phyloP scores from a whole-genome alignment of 2,329 filamentous ascomycete species.

The Cordyceps farinosa region DNA sequence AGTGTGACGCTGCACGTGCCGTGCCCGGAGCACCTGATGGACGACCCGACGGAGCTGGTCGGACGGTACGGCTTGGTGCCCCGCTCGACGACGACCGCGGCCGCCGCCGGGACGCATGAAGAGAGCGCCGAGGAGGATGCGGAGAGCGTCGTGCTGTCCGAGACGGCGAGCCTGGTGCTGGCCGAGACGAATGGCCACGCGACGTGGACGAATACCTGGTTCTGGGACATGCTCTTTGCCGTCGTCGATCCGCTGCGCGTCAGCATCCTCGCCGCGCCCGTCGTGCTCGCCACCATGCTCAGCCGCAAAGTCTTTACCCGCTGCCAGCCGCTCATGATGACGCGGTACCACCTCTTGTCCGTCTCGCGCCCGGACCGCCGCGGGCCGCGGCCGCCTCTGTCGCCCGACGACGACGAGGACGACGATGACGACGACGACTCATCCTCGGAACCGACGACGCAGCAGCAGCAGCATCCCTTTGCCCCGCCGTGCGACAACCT shows the following conservation, averaged over 20 bases:
- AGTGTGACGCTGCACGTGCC: conserved; percentile 41
- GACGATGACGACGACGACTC: background rate
- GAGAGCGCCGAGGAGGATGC: background rate
- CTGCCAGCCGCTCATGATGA: conserved; percentile 62
- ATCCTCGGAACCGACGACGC: background rate
- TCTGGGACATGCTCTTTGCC: conserved; percentile 56
- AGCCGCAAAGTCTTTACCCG: conserved; percentile 53
- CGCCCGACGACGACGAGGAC: conserved; percentile 16
- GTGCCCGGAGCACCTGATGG: conserved; percentile 25
- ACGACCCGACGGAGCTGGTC: conserved; percentile 27
- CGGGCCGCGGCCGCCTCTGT: too few relatives aligned
- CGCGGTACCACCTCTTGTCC: conserved; percentile 58
- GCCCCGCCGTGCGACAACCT: conserved; percentile 5
- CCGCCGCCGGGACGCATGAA: background rate
- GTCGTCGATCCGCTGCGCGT: conserved; percentile 51
- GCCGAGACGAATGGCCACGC: conserved; percentile 3
- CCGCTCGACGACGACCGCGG: conserved; percentile 24
- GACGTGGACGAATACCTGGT: conserved; percentile 34
- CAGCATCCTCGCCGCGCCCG: conserved; percentile 49
- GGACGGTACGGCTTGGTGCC: conserved; percentile 32
- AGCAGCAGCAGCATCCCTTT: background rate
- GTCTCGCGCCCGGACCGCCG: conserved; percentile 31
- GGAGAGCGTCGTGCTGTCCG: conserved; percentile 15
- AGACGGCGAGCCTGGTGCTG: conserved; percentile 21
- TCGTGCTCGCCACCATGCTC: conserved; percentile 58